Base-by-base conservation (phyloP, 2,329 filamentous ascomycete species). In the Penicillium sumatraense region DNA sequence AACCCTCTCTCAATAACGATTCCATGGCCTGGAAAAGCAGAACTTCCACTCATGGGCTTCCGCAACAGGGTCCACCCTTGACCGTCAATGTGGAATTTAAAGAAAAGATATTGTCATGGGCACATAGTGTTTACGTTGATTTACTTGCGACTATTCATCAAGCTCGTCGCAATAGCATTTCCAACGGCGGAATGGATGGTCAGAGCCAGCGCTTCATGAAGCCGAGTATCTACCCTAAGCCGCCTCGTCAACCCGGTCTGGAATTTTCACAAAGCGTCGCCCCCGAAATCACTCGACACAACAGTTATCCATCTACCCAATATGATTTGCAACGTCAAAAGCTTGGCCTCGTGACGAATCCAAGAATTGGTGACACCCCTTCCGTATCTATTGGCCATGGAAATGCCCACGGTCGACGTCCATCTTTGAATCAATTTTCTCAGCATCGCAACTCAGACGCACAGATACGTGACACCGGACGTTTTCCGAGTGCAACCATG, bases 91-190 rank as follows among this genome's bases (percentile, higher is more conserved):
- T 72, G 11, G 78, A 81, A 53, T 90, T 90, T 67, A 87, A 86
- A 60, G 89, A 91, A 60, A 88, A 85, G 59, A 84, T 85, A 2
- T 75, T 92, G 21, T 78, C 83, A 13, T 87, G 86, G 75, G 89
- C 89, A n/a, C 87, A 92, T 69, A 81, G 81, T 61, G 83, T 87
- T 27, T 93, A 93, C 71, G 79, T 89, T 45, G 87, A 91, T 59
- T 80, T 93, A 7, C 75, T 93, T 3, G 76, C 85, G 9, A 85
- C 84, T 60, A 78, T 90, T 6, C 85, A 89, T 57, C 81, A 84
- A 49, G 79, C 75, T 33, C 72, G 74, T 57, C 74, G 75, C 51
- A 73, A 74, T 49, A 75, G 71, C 36, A 58, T 78, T 18, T 86
- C 84, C 54, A 86, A 78, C 57, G 65, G 61, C 55, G 70, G 60